phyloP scores from a whole-genome alignment of 495 filamentous ascomycete species.

The Copromyces sp. region DNA sequence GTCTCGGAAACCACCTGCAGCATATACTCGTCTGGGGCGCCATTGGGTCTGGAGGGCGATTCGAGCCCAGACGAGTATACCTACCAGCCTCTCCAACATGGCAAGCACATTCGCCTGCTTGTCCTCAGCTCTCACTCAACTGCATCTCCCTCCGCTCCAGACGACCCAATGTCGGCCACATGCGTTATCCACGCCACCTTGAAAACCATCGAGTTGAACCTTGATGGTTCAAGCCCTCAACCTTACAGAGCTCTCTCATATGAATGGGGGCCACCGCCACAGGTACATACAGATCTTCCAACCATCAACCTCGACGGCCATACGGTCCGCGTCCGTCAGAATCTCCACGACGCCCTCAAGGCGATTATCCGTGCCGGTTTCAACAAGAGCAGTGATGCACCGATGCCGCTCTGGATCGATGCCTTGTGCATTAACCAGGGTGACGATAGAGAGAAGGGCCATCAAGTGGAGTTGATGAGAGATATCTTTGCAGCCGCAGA shows the following conservation, averaged over 20 bases:
- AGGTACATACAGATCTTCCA: fast-evolving
- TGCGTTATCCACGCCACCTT: background rate
- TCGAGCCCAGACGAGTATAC: too few relatives aligned
- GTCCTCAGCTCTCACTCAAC: background rate
- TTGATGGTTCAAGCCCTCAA: background rate
- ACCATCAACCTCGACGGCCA: background rate
- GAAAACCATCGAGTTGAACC: background rate
- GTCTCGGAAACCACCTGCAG: fast-evolving
- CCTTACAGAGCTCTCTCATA: background rate
- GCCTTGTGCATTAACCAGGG: slow-evolving; percentile 33
- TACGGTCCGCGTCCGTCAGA: background rate
- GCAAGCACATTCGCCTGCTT: background rate
- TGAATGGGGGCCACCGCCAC: background rate
- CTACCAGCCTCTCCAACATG: background rate
- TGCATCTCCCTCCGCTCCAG: background rate
- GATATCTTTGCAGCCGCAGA: slow-evolving; percentile 20
- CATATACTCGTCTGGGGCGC: too few relatives aligned
- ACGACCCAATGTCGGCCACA: too few relatives aligned
- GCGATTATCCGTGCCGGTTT: fast-evolving
- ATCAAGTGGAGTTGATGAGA: slow-evolving; percentile 27
- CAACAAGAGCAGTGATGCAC: background rate
- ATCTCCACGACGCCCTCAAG: background rate
- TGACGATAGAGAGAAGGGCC: slow-evolving; percentile 17
- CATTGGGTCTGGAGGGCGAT: too few relatives aligned
- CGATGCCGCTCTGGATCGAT: slow-evolving; percentile 16